Evolutionary conservation across 306 rosid genomes (phyloP), one percentile per base, ranked within the genome.

Genomic region (Phaseolus lunatus): DNA sequence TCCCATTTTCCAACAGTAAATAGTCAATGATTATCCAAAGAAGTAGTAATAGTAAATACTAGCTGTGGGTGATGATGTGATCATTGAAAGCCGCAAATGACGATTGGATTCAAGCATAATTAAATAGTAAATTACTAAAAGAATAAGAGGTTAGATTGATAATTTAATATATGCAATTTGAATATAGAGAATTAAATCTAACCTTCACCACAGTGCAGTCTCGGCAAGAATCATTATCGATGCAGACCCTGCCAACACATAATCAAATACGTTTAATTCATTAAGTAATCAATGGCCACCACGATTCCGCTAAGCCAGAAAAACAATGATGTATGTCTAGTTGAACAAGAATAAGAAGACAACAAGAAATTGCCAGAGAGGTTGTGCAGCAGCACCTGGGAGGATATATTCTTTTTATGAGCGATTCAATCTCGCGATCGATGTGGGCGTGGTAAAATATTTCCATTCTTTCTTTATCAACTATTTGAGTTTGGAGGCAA

Each of bases 161-260:
- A 1, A 47, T 39, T 48, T 9, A 68, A 61, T 26, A 59, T 20
- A 78, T 56, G 74, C 72, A 72, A 65, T 39, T 64, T 54, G 56
- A 14, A 39, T 20, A 23, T 18, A 29, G 37, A 84, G 47, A 59
- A n/a, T 13, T 33, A 63, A 71, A 71, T 49, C 86, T 52, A 61
- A 94, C 97, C 98, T 92, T 95, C 72, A 95, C 90, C 43, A 91
- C 89, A 6, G 94, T 95, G 85, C 90, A 87, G 72, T 90, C 86
- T 43, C 26, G 59, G 82, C 87, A 86, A n/a, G 97, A 71, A 74
- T 91, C 93, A 73, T 95, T 95, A 70, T 95, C 99, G 26, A 95
- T 82, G 59, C 93, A 89, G 81, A 95, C 90, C 85, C 99, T 95
- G 94, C 72, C 13, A 76, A 31, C 31, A 62, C 7, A 62, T n/a